Percentiles rank a stretch among this genome's conserved stretches.
These are phyloP conservation scores for Globisporangium yorkense DNA, from an alignment of 352 stramenopile genomes.

Conservation along the genomic window DNA sequence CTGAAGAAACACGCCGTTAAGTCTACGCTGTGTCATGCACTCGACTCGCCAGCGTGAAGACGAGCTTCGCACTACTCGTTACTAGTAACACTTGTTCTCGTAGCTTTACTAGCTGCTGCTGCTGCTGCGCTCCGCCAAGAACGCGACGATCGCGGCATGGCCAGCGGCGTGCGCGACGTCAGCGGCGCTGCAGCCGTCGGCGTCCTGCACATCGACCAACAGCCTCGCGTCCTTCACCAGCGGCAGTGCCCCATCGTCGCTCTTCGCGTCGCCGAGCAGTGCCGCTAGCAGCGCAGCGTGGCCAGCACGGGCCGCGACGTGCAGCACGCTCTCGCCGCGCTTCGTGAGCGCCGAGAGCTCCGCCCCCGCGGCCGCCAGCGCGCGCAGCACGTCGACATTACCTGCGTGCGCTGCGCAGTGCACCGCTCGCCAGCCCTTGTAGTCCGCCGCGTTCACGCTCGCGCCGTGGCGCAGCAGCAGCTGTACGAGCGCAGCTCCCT, in stretches of 20 bases:
- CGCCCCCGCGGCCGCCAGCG: conserved; percentile 20
- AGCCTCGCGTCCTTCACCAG: conserved; percentile 1
- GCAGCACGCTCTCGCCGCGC: conserved; percentile 26
- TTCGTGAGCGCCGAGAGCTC: conserved; percentile 15
- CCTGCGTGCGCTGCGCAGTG: conserved; percentile 54
- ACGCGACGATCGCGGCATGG: conserved; percentile 1
- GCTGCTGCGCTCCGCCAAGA: background rate
- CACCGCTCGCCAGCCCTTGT: conserved; percentile 46
- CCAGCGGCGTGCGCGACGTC: conserved; percentile 6
- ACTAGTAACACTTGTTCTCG: too few species aligned
- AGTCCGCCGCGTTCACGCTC: conserved; percentile 37
- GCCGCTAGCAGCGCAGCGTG: conserved; percentile 22
- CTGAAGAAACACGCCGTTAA: too few species aligned
- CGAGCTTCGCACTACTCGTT: too few species aligned
- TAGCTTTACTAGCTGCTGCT: background rate
- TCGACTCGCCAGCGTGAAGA: too few species aligned
- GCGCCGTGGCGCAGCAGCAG: conserved; percentile 35
- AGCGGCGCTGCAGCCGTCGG: conserved; percentile 3
- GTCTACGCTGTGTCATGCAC: too few species aligned
- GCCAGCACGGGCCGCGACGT: conserved; percentile 27
- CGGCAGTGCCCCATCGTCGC: conserved; percentile 2
- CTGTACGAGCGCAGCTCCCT: conserved; percentile 13
- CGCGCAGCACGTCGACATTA: conserved; percentile 12
- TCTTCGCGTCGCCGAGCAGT: conserved; percentile 3
- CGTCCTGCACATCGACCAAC: conserved; percentile 1